Base-by-base conservation (phyloP, 225 moss, liverwort and hornwort genomes). In the Thuidium tamariscinum region DNA sequence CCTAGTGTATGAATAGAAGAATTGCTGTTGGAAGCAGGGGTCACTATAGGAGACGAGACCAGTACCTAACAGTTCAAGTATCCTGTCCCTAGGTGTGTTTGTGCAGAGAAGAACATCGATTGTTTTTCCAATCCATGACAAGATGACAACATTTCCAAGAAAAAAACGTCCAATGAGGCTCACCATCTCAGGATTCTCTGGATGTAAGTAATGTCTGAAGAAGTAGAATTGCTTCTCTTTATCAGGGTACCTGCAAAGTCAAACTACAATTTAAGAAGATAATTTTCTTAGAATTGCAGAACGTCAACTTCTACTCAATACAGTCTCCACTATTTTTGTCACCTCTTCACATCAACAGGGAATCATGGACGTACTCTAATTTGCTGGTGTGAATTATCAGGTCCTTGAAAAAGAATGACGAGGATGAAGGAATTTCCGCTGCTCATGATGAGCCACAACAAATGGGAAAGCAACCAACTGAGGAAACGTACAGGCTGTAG, bases 211-310 rank as follows among this genome's bases (percentile, higher is more conserved):
- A 88, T 96, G 89, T 79, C 93, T 95, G 92, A 95, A 99, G 76
- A 99, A 97, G 77, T 90, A 86, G 82, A 94, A 93, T 65, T 99
- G 98, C 82, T 90, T 93, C 77, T 93, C 92, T 86, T 96, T 97
- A 83, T 91, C 89, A 70, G 98, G 98, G 74, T 97, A 99, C 90
- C 98, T 99, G 93, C 86, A 89, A 74, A 89, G 34, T 55, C 29
- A 55, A 62, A 87, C 55, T 27, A 44, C 37, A 54, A n/a, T 54
- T 70, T 82, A 22, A 76, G 64, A 65, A 27, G 37, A 79, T 62
- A 34, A 46, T 81, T 44, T 56, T 82, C 56, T 73, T 27, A 36
- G 64, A 30, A 48, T 63, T 72, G 48, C 85, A 70, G 46, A 77
- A 83, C 37, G 26, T 49, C 60, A 59, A 74, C 79, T 41, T 57